Conservation (phyloP, 148 eudicot species). For the Camellia lanceoleosa region DNA sequence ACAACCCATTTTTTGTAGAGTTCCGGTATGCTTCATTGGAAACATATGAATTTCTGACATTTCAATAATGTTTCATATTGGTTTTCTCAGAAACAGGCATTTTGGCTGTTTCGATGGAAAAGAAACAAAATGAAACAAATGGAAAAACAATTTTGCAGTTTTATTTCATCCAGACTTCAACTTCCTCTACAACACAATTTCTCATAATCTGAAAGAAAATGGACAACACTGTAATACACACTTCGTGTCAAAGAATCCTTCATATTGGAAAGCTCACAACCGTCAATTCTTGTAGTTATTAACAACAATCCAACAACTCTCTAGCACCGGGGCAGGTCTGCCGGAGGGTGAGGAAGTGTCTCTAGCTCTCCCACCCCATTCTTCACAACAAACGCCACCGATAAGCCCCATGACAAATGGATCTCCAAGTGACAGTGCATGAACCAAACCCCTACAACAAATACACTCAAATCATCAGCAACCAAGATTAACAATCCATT, state of each 20-base stretch:
- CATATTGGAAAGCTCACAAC: conserved; percentile 5
- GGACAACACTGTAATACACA: neutral
- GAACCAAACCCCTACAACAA: conserved; percentile 49
- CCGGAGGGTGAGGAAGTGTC: conserved; percentile 55
- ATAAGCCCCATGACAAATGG: conserved; percentile 64
- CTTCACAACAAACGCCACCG: conserved; percentile 55
- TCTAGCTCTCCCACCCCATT: conserved; percentile 51
- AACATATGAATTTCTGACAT: no score
- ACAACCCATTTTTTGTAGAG: no score
- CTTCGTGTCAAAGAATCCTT: conserved; percentile 19
- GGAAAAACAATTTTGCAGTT: neutral
- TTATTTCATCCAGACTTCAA: neutral
- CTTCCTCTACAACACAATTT: neutral
- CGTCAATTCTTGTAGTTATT: neutral
- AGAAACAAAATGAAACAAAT: neutral
- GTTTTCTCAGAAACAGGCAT: no score
- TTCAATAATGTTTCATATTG: no score
- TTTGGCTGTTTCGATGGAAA: no score
- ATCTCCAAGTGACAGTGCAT: conserved; percentile 70
- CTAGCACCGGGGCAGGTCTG: conserved; percentile 54
- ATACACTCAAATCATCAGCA: neutral
- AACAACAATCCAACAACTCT: neutral
- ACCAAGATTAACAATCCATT: neutral
- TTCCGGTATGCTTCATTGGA: no score
- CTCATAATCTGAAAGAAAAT: neutral